Percentiles rank a stretch among this genome's conserved stretches.
These are phyloP conservation scores for Sesbania bispinosa DNA, from an alignment of 306 rosid genomes.

Conservation along the genomic window DNA sequence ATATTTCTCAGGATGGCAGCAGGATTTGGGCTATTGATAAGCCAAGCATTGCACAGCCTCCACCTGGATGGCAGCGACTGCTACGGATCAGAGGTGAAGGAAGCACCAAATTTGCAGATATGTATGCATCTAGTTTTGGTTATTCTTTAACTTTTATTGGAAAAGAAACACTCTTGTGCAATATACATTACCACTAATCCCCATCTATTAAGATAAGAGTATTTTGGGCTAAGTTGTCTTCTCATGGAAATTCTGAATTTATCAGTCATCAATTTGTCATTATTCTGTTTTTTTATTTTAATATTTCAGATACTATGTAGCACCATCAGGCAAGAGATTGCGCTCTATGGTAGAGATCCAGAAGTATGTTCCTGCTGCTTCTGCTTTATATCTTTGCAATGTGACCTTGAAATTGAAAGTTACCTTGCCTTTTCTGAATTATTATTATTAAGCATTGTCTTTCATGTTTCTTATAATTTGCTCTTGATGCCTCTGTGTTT, in stretches of 20 bases:
- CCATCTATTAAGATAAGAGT: background rate
- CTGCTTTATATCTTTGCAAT: slow-evolving; percentile 10
- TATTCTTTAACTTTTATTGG: background rate
- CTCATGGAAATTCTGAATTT: slow-evolving; percentile 14
- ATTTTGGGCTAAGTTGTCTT: background rate
- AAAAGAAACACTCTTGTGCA: background rate
- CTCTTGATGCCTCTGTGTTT: slow-evolving; percentile 20
- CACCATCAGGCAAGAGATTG: slow-evolving; percentile 87
- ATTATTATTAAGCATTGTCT: background rate
- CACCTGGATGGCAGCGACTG: slow-evolving; percentile 85
- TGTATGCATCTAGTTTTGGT: slow-evolving; percentile 45
- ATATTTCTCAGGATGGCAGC: slow-evolving; percentile 81
- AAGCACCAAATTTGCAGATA: slow-evolving; percentile 84
- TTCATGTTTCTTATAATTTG: slow-evolving; percentile 1
- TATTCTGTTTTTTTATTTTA: slow-evolving; percentile 15
- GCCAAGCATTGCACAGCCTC: slow-evolving; percentile 89
- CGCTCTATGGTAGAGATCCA: slow-evolving; percentile 91
- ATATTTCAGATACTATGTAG: slow-evolving; percentile 69
- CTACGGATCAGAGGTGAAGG: slow-evolving; percentile 88
- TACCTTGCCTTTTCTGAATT: no score
- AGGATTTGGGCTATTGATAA: slow-evolving; percentile 96
- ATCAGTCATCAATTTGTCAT: slow-evolving; percentile 2
- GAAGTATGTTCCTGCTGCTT: slow-evolving; percentile 48
- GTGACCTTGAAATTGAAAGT: background rate
- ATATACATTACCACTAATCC: background rate